phyloP scores from a whole-genome alignment of 1,139 yeast genomes.

The Debaryomyces robertsiae region DNA sequence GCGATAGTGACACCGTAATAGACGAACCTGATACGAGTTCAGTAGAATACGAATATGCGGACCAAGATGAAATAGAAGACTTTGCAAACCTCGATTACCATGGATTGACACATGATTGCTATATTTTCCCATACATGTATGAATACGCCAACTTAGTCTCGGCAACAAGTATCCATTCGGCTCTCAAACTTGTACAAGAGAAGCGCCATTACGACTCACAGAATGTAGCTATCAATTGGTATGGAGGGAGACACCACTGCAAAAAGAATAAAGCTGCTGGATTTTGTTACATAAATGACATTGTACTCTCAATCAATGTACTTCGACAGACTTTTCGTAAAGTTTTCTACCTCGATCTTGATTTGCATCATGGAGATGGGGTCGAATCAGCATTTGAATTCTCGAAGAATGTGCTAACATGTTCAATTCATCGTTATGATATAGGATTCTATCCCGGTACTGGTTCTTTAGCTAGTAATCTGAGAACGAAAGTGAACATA shows the following conservation, averaged over 20 bases:
- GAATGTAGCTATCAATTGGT: slow-evolving; percentile 65
- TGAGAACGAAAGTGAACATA: slow-evolving; percentile 49
- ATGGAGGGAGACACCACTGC: slow-evolving; percentile 81
- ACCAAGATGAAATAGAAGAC: slow-evolving; percentile 10
- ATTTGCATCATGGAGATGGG: slow-evolving; percentile 81
- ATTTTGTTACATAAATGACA: slow-evolving; percentile 74
- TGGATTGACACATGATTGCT: slow-evolving; percentile 66
- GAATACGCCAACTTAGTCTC: slow-evolving; percentile 54
- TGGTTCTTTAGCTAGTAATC: slow-evolving; percentile 41
- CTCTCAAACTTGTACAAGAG: slow-evolving; percentile 30
- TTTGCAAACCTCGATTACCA: slow-evolving; percentile 18
- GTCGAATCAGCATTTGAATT: slow-evolving; percentile 66
- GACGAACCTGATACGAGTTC: slow-evolving; percentile 3
- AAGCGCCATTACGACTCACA: slow-evolving; percentile 17
- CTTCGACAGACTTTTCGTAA: slow-evolving; percentile 50
- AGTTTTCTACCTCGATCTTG: slow-evolving; percentile 68
- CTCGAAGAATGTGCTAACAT: slow-evolving; percentile 58
- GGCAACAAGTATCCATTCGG: slow-evolving; percentile 61
- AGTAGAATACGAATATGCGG: not conserved
- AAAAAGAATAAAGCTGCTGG: slow-evolving; percentile 61
- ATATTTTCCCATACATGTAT: slow-evolving; percentile 55
- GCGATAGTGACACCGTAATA: slow-evolving; percentile 7
- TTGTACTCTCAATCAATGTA: slow-evolving; percentile 52
- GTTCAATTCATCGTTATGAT: slow-evolving; percentile 67
- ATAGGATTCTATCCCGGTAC: slow-evolving; percentile 77